Conservation (phyloP, 1,139 yeast genomes). For the Lodderomyces pseudojiufengensis region DNA sequence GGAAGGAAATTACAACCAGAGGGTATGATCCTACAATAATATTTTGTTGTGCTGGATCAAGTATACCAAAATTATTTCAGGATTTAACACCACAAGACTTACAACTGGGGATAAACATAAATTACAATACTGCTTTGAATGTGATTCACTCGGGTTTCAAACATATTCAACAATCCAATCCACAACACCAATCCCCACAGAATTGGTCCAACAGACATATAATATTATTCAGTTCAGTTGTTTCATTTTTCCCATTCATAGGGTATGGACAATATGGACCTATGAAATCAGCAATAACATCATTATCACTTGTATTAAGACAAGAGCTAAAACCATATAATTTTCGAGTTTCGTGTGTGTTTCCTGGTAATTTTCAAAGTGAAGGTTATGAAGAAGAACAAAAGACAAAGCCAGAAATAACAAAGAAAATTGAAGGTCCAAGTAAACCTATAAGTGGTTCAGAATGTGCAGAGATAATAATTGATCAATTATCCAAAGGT, state of each 20-base stretch:
- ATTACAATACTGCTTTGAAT: conserved; percentile 71
- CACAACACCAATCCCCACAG: conserved; percentile 15
- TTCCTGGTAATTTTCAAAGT: conserved; percentile 86
- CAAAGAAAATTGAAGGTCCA: conserved; percentile 80
- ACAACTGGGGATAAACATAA: conserved; percentile 57
- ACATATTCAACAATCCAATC: conserved; percentile 23
- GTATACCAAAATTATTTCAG: conserved; percentile 72
- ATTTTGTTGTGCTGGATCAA: conserved; percentile 85
- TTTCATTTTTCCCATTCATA: conserved; percentile 80
- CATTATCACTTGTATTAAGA: conserved; percentile 71
- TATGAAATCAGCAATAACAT: conserved; percentile 72
- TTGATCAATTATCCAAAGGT: conserved; percentile 59
- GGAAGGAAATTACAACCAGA: conserved; percentile 24
- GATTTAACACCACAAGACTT: conserved; percentile 63
- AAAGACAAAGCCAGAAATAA: conserved; percentile 79
- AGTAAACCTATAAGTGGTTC: conserved; percentile 67
- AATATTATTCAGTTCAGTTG: conserved; percentile 74
- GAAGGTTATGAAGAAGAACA: conserved; percentile 87
- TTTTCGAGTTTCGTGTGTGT: conserved; percentile 58
- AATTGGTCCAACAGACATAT: conserved; percentile 45
- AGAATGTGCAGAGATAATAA: conserved; percentile 59
- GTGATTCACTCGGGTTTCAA: conserved; percentile 62
- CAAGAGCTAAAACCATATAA: conserved; percentile 76
- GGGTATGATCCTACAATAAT: conserved; percentile 63
- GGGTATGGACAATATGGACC: conserved; percentile 95